Evolutionary conservation across 2,329 filamentous ascomycete genomes (phyloP), one percentile per base, ranked within the genome.

Genomic region (Diaporthe helianthi): DNA sequence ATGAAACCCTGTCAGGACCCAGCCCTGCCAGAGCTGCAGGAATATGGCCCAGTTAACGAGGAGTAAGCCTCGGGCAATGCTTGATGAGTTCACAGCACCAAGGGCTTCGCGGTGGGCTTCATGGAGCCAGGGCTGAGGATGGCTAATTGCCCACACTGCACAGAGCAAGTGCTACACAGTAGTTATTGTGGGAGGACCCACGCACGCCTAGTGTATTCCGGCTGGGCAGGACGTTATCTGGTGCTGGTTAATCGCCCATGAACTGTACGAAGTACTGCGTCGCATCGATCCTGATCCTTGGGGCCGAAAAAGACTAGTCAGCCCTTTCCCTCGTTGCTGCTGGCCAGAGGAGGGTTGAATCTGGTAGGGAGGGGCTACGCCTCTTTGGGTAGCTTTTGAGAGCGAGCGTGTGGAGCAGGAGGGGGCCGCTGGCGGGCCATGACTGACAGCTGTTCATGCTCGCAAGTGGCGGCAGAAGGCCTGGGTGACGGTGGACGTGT

Each of bases 1-100:
- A 51, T 66, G 67, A 67, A 66, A 58, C 69, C 69, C 63, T 71
- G 70, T 65, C 33, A 46, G 41, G 55, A 65, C 49, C 67, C 58
- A 58, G 63, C 65, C 51, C 54, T 64, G 69, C 66, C 61, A 52
- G 58, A 36, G 64, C 64, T 58, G 68, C 58, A 54, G 63, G n/a
- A 52, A 52, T 36, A 60, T 65, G 36, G 36, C 65, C 67, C 58
- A 67, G 64, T 52, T 46, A 66, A 60, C 58, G 29, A 26, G 49
- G 58, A 63, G n/a, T 63, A 41, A 63, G 44, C 58, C 29, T 36
- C 29, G 58, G 44, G 58, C 44, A 54, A 67, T 54, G 55, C 41
- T 49, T 44, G 47, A 33, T 60, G 65, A 63, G 64, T 64, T 24
- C 33, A 52, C n/a, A 41, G 24, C 29, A 44, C 15, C 55, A 26